Evolutionary conservation across 306 rosid genomes (phyloP).

Genomic region (Carpinus fangiana): DNA sequence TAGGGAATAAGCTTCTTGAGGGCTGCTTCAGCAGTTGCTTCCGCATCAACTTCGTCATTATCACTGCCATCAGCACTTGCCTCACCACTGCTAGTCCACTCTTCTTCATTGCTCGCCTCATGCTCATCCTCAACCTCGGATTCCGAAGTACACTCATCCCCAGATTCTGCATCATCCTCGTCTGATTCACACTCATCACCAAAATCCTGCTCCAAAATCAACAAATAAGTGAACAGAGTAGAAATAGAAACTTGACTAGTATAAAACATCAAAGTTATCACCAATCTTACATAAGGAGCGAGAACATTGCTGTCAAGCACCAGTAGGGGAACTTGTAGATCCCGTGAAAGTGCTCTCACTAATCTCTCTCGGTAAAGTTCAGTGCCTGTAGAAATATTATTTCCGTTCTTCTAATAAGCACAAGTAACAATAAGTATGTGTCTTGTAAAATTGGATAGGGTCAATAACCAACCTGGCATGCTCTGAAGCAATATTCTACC

Average conservation of each 20-base stretch:
- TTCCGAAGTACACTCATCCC: slow-evolving; percentile 66
- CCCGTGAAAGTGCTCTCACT: slow-evolving; percentile 87
- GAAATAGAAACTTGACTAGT: not conserved
- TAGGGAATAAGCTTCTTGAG: slow-evolving; percentile 73
- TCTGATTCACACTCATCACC: slow-evolving; percentile 88
- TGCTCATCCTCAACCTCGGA: slow-evolving; percentile 81
- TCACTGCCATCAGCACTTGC: slow-evolving; percentile 75
- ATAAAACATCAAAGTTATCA: slow-evolving; percentile 12
- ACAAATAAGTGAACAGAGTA: slow-evolving; percentile 8
- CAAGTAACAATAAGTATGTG: not conserved
- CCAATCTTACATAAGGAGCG: slow-evolving; percentile 83
- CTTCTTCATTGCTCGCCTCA: slow-evolving; percentile 71
- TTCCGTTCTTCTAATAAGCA: not conserved
- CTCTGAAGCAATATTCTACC: slow-evolving; percentile 92
- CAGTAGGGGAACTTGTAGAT: slow-evolving; percentile 78
- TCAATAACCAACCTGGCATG: slow-evolving; percentile 70
- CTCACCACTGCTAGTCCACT: slow-evolving; percentile 78
- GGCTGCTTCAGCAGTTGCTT: slow-evolving; percentile 78
- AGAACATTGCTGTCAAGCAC: slow-evolving; percentile 87
- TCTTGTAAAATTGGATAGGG: slow-evolving; percentile 12
- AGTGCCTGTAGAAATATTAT: slow-evolving; percentile 55
- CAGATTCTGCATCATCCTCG: slow-evolving; percentile 65
- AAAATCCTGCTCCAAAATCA: slow-evolving; percentile 63
- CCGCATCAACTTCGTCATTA: slow-evolving; percentile 68
- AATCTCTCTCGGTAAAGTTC: slow-evolving; percentile 96